Conservation (phyloP, 164 flowering plant genomes). For the Umbilicus rupestris region DNA sequence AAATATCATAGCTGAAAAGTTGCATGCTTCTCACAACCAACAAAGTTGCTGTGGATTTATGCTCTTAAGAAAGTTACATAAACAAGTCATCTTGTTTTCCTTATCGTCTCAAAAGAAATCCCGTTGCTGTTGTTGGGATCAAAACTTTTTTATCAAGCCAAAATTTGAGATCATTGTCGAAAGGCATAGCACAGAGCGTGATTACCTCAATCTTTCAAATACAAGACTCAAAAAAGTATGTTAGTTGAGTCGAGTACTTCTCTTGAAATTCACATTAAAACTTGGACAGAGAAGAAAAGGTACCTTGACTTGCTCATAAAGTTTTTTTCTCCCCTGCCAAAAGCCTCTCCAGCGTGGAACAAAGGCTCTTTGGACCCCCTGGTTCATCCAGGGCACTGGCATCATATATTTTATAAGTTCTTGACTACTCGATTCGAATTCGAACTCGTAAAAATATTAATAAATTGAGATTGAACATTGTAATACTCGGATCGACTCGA, state of each 20-base stretch:
- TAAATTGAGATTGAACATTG: too few species aligned
- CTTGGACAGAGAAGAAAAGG: background rate
- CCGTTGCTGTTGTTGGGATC: background rate
- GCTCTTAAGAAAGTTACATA: background rate
- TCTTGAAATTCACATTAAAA: background rate
- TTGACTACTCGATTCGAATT: too few species aligned
- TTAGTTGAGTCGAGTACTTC: background rate
- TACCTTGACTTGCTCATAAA: slow-evolving; percentile 90
- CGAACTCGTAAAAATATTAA: too few species aligned
- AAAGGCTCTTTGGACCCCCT: slow-evolving; percentile 66
- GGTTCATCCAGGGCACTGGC: slow-evolving; percentile 43
- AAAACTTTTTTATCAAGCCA: background rate
- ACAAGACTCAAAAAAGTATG: background rate
- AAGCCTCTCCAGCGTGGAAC: slow-evolving; percentile 78
- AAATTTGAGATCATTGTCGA: background rate
- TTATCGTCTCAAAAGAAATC: background rate
- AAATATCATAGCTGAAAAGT: too few species aligned
- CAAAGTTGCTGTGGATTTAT: too few species aligned
- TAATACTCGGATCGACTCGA: too few species aligned
- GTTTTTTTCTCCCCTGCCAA: slow-evolving; percentile 98
- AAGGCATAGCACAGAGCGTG: background rate
- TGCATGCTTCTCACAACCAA: background rate
- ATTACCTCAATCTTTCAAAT: background rate
- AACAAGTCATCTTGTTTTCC: background rate
- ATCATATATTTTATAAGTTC: too few species aligned